Evolutionary conservation across 495 filamentous ascomycete species (phyloP).

Genomic region (Mycothermus thermophilus): DNA sequence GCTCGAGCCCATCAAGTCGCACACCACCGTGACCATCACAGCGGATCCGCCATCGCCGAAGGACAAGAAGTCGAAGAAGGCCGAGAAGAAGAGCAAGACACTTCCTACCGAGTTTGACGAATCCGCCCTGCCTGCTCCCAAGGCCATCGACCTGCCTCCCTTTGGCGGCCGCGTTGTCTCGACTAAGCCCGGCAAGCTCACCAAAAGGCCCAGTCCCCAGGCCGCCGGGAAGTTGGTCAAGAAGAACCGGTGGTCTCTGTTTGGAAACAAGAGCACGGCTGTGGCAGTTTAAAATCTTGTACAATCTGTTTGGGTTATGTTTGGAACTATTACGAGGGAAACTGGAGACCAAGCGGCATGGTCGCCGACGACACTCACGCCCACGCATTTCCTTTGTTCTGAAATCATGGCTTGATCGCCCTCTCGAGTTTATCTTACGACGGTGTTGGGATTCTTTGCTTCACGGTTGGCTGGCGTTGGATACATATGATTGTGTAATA

Average conservation of each 20-base stretch:
- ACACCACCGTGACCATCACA: constrained; percentile 7
- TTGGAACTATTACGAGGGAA: too few species aligned
- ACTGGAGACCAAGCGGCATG: too few species aligned
- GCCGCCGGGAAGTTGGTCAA: constrained; percentile 8
- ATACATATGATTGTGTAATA: too few species aligned
- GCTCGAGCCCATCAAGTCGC: constrained; percentile 15
- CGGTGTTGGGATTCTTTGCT: too few species aligned
- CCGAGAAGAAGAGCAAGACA: constrained; percentile 4
- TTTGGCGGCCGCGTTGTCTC: neutral
- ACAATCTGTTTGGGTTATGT: neutral
- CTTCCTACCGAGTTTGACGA: constrained; percentile 14
- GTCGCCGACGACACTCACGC: too few species aligned
- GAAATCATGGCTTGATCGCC: too few species aligned
- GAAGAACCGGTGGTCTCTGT: constrained; percentile 16
- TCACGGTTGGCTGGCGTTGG: too few species aligned
- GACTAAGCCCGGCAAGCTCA: constrained; percentile 13
- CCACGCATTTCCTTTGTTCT: too few species aligned
- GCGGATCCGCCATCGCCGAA: neutral
- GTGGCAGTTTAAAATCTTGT: constrained; percentile 9
- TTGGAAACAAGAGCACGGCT: constrained; percentile 10
- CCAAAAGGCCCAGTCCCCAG: constrained; percentile 9
- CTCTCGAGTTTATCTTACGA: too few species aligned
- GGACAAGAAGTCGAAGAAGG: neutral
- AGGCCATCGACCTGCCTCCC: constrained; percentile 2
- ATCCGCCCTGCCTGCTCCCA: constrained; percentile 5